Evolutionary conservation across 108 stramenopile species (phyloP).

Genomic region (Bacterosira constricta): DNA sequence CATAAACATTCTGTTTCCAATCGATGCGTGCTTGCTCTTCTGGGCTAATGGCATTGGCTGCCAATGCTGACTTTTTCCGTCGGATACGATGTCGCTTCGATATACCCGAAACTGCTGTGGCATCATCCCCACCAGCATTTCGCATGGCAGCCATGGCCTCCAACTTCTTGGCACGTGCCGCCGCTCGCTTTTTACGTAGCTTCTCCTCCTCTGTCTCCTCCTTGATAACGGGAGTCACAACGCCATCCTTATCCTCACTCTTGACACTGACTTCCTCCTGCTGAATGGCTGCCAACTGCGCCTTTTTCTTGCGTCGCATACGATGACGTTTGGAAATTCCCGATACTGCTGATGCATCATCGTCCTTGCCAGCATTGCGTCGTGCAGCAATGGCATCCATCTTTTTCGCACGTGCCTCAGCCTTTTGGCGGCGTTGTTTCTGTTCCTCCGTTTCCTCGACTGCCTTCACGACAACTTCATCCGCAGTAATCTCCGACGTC

Average conservation of each 20-base stretch:
- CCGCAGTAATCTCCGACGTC: background rate
- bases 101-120: conserved; percentile 48
- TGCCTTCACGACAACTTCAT: background rate
- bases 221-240: background rate
- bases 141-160: conserved; percentile 44
- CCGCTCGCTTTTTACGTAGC: conserved; percentile 32
- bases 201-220: conserved; percentile 47
- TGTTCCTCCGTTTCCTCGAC: conserved; percentile 3
- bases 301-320: conserved; percentile 19
- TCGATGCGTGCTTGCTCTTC: conserved; percentile 42
- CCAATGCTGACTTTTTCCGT: conserved; percentile 52
- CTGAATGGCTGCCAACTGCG: background rate
- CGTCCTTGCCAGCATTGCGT: conserved; percentile 12
- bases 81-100: conserved; percentile 44
- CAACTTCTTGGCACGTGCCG: conserved; percentile 47
- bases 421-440: background rate
- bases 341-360: conserved; percentile 2
- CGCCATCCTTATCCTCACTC: background rate
- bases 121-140: conserved; percentile 37
- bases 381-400: conserved; percentile 11
- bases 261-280: conserved; percentile 8
- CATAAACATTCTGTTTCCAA: conserved; percentile 34
- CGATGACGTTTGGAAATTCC: conserved; percentile 5
- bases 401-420: conserved; percentile 3
- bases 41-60: conserved; percentile 34